Conservation (phyloP, 805 yeast species). For the Metschnikowia lunata region DNA sequence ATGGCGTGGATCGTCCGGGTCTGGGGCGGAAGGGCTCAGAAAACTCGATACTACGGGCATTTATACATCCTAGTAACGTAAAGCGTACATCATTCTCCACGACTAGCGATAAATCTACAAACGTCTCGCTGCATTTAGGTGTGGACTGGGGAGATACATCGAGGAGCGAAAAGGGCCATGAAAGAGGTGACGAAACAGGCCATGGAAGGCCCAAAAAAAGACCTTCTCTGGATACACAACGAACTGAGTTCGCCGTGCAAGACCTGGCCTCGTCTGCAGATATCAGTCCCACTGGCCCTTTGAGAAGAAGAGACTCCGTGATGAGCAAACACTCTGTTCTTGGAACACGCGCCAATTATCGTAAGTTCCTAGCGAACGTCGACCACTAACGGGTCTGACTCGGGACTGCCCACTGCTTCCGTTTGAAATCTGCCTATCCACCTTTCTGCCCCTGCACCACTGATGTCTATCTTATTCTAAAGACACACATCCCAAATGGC, state of each 20-base stretch:
- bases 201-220: neutral
- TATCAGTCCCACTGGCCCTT: neutral
- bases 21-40: neutral
- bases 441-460: no score
- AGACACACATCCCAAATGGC: constrained; percentile 65
- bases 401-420: neutral
- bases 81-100: neutral
- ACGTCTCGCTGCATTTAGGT: neutral
- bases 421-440: neutral
- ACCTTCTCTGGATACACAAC: no score
- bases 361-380: constrained; percentile 33
- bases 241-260: no score
- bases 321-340: constrained; percentile 34
- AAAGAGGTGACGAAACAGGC: neutral
- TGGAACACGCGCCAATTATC: constrained; percentile 38
- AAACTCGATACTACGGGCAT: neutral
- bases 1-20: neutral
- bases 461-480: neutral
- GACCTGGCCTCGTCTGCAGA: no score
- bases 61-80: neutral
- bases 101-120: neutral
- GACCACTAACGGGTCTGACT: neutral
- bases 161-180: neutral
- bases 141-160: constrained; percentile 1
- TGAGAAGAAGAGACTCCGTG: constrained; percentile 27